Percentiles rank a stretch among this genome's conserved stretches.
Evolutionary conservation across 768 basidiomycete species (phyloP).

Genomic region (Phaffia australis): DNA sequence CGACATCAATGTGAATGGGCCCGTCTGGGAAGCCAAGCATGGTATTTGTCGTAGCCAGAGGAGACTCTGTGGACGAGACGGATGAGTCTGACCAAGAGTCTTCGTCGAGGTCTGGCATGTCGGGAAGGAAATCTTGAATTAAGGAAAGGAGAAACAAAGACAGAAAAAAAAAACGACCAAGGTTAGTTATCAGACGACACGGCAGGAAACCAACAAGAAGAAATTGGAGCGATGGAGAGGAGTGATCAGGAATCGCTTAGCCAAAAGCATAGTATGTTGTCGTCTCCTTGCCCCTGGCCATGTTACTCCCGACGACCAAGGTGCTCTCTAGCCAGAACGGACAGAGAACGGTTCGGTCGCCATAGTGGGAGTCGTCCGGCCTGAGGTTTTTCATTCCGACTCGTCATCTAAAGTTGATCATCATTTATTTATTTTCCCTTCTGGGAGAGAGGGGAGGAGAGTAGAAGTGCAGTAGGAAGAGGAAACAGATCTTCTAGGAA

Average conservation of each 20-base stretch:
- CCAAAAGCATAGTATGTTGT: no score
- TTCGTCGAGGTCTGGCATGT: constrained; percentile 12
- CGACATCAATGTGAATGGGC: constrained; percentile 47
- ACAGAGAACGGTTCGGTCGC: not conserved
- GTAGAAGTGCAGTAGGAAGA: no score
- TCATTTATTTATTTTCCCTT: not conserved
- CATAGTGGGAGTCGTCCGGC: constrained; percentile 28
- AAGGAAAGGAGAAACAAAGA: no score
- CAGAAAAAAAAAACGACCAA: no score
- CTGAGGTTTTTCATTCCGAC: not conserved
- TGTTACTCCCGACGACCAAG: no score
- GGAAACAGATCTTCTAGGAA: no score
- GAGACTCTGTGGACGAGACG: constrained; percentile 12
- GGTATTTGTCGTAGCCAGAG: constrained; percentile 41
- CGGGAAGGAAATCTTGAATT: not conserved
- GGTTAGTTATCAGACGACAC: no score
- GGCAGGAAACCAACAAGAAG: no score
- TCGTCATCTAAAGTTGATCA: not conserved
- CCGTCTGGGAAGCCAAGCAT: constrained; percentile 75
- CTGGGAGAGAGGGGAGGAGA: not conserved
- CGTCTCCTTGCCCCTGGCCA: no score
- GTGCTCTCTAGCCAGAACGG: no score
- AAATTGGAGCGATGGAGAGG: no score
- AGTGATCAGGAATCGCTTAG: no score
- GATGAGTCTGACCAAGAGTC: constrained; percentile 8